Evolutionary conservation across 2,329 filamentous ascomycete genomes (phyloP), one percentile per base, ranked within the genome.

Genomic region (Diplodia corticola): DNA sequence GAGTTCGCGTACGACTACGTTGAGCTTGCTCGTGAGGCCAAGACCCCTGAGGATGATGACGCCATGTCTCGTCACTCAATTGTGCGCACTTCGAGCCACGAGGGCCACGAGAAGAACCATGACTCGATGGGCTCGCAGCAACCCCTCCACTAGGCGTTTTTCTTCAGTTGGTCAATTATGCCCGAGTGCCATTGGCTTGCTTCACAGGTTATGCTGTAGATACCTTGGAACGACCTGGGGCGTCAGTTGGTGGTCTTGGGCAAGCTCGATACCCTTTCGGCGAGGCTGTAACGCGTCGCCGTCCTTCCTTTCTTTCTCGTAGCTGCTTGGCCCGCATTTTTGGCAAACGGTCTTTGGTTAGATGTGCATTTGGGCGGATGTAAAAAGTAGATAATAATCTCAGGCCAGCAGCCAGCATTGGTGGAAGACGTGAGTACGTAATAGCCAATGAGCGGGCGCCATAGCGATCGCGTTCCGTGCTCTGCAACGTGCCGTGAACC

Each of bases 1-100:
- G 93, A 96, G 81, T 96, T 95, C 76, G 93, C 92, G 81, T 96
- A 96, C 77, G 93, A 96, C 78, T 96, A 96, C 72, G 91, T 96
- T 70, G 92, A 96, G 82, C 83, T 95, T 70, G 89, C 86, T 22
- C 84, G 91, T 69, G 89, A 93, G 71, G 86, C 93, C 55, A 80
- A 74, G 67, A 65, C 72, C 46, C 68, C 72, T 9, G 77, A 84
- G 65, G 80, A 81, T 51, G 74, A 70, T 22, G 76, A 75, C 61
- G 71, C 48, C 6, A 17, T 44, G 9, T 67, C 66, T 15, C 61
- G 26, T 5, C 66, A 67, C 46, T 60, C 53, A 20, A 22, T 59
- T 9, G 55, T 65, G 22, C 50, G 63, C 28, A 49, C 30, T 5
- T 26, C 24, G 20, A 54, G 48, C 61, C 68, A 59, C 24, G 51